These are phyloP conservation scores for Diplodia corticola DNA, from an alignment of 2,329 filamentous ascomycete species.

Conservation along the genomic window DNA sequence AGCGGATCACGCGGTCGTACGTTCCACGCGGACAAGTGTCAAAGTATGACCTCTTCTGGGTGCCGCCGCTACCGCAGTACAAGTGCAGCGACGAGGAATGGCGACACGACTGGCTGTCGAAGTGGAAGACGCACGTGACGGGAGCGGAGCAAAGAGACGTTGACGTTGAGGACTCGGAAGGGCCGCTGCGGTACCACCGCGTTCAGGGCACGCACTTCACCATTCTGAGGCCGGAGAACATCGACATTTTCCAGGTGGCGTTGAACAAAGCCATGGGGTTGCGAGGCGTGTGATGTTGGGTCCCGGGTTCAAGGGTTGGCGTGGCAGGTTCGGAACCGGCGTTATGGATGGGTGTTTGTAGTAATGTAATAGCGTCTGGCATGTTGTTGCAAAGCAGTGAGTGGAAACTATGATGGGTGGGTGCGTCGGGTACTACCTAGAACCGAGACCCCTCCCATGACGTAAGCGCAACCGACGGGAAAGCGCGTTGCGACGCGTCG, in stretches of 20 bases:
- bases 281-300: not conserved
- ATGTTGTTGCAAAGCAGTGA: too few species aligned
- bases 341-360: too few species aligned
- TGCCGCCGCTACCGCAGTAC: constrained; percentile 20
- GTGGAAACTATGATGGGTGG: too few species aligned
- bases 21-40: constrained; percentile 5
- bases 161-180: not conserved
- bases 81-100: constrained; percentile 20
- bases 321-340: too few species aligned
- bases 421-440: too few species aligned
- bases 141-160: constrained; percentile 15
- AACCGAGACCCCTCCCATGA: too few species aligned
- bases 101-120: constrained; percentile 20
- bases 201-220: constrained; percentile 22
- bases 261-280: constrained; percentile 14
- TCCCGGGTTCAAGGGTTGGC: too few species aligned
- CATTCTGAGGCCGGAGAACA: constrained; percentile 22
- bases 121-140: constrained; percentile 19
- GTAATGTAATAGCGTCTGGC: too few species aligned
- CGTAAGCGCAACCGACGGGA: too few species aligned
- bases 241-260: constrained; percentile 20
- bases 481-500: too few species aligned
- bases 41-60: constrained; percentile 22
- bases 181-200: constrained; percentile 15
- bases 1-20: constrained; percentile 18